Evolutionary conservation across 169 alveolate species (phyloP).

Genomic region (Cryptosporidium ryanae): DNA sequence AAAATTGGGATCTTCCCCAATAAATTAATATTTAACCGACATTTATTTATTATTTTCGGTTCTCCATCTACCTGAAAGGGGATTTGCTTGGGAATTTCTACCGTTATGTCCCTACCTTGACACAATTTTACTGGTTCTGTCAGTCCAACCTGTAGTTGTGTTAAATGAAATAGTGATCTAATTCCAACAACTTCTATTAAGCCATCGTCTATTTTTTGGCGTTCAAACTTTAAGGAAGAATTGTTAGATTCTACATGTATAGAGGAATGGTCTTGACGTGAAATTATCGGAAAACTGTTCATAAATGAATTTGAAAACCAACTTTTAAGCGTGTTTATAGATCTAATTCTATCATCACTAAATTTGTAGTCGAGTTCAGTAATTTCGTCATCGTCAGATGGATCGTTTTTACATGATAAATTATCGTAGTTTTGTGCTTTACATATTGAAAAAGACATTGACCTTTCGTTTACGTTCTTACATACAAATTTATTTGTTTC

Average conservation of each 20-base stretch:
- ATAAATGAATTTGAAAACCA: constrained; percentile 39
- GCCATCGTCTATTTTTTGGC: constrained; percentile 81
- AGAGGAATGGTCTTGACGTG: not conserved
- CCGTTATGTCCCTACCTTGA: constrained; percentile 76
- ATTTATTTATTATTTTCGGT: constrained; percentile 76
- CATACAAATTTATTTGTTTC: constrained; percentile 7
- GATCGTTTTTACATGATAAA: constrained; percentile 9
- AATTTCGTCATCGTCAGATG: constrained; percentile 8
- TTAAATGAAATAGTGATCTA: constrained; percentile 80
- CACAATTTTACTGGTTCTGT: constrained; percentile 78
- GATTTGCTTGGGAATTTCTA: constrained; percentile 72
- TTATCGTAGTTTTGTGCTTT: constrained; percentile 7
- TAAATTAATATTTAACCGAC: constrained; percentile 16
- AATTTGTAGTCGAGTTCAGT: not conserved
- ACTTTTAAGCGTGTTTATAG: constrained; percentile 11
- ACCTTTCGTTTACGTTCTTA: constrained; percentile 18
- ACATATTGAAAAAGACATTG: constrained; percentile 55
- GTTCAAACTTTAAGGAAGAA: constrained; percentile 29
- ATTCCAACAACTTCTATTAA: constrained; percentile 83
- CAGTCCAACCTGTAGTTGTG: constrained; percentile 83
- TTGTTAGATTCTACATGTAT: not conserved
- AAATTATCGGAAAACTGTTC: not conserved
- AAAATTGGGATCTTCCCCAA: constrained; percentile 56
- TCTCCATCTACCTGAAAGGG: constrained; percentile 82
- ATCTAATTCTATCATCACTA: constrained; percentile 7